Evolutionary conservation across 202 grass and related monocot genomes (phyloP), one percentile per base, ranked within the genome.

Genomic region (Setaria italica): DNA sequence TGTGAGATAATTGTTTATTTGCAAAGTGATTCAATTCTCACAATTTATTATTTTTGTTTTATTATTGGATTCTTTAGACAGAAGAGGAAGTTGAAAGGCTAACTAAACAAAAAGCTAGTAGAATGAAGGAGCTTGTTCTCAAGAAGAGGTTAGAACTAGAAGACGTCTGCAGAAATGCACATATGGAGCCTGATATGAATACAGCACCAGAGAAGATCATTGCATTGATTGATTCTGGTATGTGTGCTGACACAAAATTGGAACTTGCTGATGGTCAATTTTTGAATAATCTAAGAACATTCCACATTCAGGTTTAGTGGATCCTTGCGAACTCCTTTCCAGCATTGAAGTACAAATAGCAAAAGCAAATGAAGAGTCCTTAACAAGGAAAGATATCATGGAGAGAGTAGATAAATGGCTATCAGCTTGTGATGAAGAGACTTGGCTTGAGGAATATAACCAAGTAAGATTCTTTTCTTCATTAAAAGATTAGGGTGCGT

Each of bases 391-490:
- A 92, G 90, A 97, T 89, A 91, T 99, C 76, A 90, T 89, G 85
- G 97, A 97, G 39, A 89, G 80, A 79, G 68, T 99, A 53, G 85
- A 86, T 70, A 99, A 90, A 90, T 99, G 97, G 97, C 80, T 94
- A 70, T 90, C 80, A 11, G 92, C 94, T 76, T 94, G 88, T 81
- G 97, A 97, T 55, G 97, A 97, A 91, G 97, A 99, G 77, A 94
- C 82, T 84, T 99, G 97, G 94, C 94, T 99, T 82, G 94, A 99
- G 87, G 91, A 90, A 78, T 97, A 97, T 82, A 97, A 92, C 72
- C 91, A 90, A 60, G 94, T 94, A 90, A 11, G 74, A 47, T 79
- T 70, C n/a, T 73, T 82, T 48, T 80, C 48, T 89, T 30, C 20
- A 11, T 9, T 20, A 84, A 56, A 67, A 48, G 35, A 46, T 88